These are phyloP conservation scores for Vickermania ingenoplastis DNA, from an alignment of 208 protist species.

Conservation along the genomic window DNA sequence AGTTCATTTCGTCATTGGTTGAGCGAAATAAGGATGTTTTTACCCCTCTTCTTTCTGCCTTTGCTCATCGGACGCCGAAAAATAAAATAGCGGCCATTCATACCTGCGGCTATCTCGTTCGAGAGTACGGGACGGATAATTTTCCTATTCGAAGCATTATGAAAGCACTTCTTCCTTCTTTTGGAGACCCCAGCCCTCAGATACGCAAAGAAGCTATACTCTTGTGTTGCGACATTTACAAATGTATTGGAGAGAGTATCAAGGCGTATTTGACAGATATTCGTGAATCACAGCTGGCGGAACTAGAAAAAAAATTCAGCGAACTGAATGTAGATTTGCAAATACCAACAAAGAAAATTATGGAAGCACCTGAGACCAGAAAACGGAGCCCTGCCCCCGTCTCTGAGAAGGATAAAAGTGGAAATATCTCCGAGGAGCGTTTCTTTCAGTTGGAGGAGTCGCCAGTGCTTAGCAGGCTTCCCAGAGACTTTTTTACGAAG, in stretches of 20 bases:
- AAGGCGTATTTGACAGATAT: slow-evolving; percentile 64
- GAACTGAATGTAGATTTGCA: slow-evolving; percentile 11
- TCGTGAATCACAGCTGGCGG: slow-evolving; percentile 76
- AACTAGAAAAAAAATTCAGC: slow-evolving; percentile 74
- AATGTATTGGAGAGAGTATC: slow-evolving; percentile 62
- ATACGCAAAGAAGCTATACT: slow-evolving; percentile 59
- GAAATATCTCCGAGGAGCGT: slow-evolving; percentile 17
- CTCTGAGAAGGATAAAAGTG: neutral
- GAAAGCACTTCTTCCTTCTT: slow-evolving; percentile 69
- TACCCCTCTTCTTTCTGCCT: slow-evolving; percentile 24
- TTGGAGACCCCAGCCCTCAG: slow-evolving; percentile 69
- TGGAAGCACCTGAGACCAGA: slow-evolving; percentile 8
- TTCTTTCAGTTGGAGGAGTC: slow-evolving; percentile 56
- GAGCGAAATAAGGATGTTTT: slow-evolving; percentile 41
- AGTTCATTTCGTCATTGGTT: slow-evolving; percentile 40
- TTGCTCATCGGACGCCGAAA: slow-evolving; percentile 57
- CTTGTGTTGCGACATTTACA: slow-evolving; percentile 81
- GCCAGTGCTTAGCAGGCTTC: slow-evolving; percentile 45
- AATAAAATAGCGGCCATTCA: slow-evolving; percentile 42
- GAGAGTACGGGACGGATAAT: slow-evolving; percentile 51
- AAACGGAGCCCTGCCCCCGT: slow-evolving; percentile 5
- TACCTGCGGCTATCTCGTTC: slow-evolving; percentile 38
- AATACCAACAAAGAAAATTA: slow-evolving; percentile 19
- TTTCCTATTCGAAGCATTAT: slow-evolving; percentile 60
- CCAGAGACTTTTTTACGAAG: slow-evolving; percentile 60